phyloP scores from a whole-genome alignment of 768 basidiomycete species.

The Lactarius psammicola region DNA sequence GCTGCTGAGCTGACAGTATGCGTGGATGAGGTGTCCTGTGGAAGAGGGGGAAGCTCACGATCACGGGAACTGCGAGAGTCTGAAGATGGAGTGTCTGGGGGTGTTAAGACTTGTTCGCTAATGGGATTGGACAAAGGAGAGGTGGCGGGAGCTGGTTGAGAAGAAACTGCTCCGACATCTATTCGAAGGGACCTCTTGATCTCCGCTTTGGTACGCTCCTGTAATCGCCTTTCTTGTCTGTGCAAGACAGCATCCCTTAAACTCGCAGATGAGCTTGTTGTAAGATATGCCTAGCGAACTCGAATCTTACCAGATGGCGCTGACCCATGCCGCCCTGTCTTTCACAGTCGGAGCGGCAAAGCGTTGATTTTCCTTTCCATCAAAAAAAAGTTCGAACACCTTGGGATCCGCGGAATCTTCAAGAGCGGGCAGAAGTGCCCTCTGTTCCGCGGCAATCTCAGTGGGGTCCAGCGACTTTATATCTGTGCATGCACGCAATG shows the following conservation, averaged over 20 bases:
- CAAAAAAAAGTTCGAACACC: conserved; percentile 65
- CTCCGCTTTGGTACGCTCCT: conserved; percentile 27
- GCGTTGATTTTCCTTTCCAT: conserved; percentile 49
- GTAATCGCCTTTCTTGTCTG: conserved; percentile 33
- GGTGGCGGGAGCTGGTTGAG: not conserved
- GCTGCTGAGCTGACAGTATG: not conserved
- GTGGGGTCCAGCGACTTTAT: conserved; percentile 54
- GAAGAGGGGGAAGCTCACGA: not conserved
- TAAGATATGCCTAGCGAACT: not conserved
- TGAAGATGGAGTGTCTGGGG: not conserved
- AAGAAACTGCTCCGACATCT: conserved; percentile 8
- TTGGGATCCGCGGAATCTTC: conserved; percentile 45
- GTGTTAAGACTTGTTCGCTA: not conserved
- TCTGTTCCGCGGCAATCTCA: conserved; percentile 47
- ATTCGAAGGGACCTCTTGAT: conserved; percentile 29
- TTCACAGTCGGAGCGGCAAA: conserved; percentile 61
- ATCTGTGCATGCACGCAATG: conserved; percentile 55
- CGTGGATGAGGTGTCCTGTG: not conserved
- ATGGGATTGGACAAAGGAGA: not conserved
- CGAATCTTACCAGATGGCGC: conserved; percentile 64
- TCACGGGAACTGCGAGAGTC: not conserved
- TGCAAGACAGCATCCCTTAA: conserved; percentile 60
- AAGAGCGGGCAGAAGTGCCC: conserved; percentile 40
- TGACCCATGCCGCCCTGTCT: conserved; percentile 72
- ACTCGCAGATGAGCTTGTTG: not conserved